These are phyloP conservation scores for Rhynchospora tenuis DNA, from an alignment of 176 grass and related monocot species.

Conservation along the genomic window DNA sequence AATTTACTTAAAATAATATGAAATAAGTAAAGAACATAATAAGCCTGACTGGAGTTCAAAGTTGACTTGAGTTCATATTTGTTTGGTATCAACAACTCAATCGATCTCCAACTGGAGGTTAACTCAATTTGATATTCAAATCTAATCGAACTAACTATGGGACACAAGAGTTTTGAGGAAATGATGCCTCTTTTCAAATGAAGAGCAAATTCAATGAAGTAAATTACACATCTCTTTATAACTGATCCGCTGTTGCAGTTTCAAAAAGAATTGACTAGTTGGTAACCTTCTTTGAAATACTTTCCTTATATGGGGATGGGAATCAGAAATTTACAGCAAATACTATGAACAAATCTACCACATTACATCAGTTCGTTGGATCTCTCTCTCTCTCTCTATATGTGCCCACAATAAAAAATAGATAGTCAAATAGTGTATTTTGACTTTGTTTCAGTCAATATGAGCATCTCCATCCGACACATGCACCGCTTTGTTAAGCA, in stretches of 20 bases:
- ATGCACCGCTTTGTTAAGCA: slow-evolving; percentile 4
- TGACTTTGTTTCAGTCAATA: slow-evolving; percentile 1
- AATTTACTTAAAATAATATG: too few relatives aligned
- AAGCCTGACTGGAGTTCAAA: background rate
- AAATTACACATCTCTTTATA: background rate
- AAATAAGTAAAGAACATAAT: too few relatives aligned
- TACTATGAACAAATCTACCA: background rate
- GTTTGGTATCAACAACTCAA: background rate
- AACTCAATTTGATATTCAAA: background rate
- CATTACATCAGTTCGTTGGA: background rate
- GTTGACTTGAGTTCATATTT: background rate
- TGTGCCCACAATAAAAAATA: background rate
- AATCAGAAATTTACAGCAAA: background rate
- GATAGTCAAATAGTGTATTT: slow-evolving; percentile 6
- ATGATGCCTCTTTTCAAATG: too few relatives aligned
- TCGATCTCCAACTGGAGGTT: background rate
- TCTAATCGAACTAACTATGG: background rate
- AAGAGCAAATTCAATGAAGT: background rate
- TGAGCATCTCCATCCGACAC: background rate
- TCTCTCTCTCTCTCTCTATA: background rate
- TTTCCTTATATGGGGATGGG: background rate
- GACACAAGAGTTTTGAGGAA: background rate
- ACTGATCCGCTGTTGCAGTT: background rate
- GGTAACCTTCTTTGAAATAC: background rate
- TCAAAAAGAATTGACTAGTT: background rate